Evolutionary conservation across 2,329 filamentous ascomycete species (phyloP).

Genomic region (Clarireedia paspali): DNA sequence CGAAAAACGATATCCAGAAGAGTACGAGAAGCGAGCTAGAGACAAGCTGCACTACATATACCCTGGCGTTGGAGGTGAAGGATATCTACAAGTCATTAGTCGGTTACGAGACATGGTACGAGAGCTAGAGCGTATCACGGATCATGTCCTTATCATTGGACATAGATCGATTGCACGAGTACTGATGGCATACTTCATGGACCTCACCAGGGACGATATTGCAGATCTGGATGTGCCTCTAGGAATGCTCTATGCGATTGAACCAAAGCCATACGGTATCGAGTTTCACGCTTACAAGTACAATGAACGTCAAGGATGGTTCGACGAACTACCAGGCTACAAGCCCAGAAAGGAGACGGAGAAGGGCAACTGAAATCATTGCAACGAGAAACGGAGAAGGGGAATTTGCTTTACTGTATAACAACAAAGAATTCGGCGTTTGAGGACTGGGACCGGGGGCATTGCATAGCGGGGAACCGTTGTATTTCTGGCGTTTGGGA

Average conservation of each 20-base stretch:
- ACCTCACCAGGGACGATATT: conserved; percentile 82
- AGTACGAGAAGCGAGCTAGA: conserved; percentile 69
- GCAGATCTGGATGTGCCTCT: conserved; percentile 90
- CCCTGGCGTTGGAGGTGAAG: conserved; percentile 89
- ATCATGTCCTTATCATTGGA: conserved; percentile 86
- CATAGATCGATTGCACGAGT: conserved; percentile 90
- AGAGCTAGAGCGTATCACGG: conserved; percentile 93
- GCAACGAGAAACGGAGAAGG: background rate
- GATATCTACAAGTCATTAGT: conserved; percentile 95
- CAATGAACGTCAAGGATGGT: conserved; percentile 69
- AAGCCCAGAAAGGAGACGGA: conserved; percentile 52
- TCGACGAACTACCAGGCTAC: conserved; percentile 80
- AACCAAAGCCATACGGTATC: conserved; percentile 95
- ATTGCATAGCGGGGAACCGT: conserved; percentile 4
- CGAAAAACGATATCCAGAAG: conserved; percentile 65
- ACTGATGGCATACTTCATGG: conserved; percentile 93
- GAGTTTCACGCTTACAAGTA: conserved; percentile 96
- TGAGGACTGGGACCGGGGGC: background rate
- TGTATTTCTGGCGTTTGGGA: too few relatives aligned
- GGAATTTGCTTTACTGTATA: background rate
- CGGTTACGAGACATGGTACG: conserved; percentile 91
- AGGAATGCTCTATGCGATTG: conserved; percentile 88
- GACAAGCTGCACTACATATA: conserved; percentile 97
- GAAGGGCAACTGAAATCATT: conserved; percentile 19
- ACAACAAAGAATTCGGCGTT: background rate